phyloP scores from a whole-genome alignment of 345 rosid species.

The Citrus trifoliata region DNA sequence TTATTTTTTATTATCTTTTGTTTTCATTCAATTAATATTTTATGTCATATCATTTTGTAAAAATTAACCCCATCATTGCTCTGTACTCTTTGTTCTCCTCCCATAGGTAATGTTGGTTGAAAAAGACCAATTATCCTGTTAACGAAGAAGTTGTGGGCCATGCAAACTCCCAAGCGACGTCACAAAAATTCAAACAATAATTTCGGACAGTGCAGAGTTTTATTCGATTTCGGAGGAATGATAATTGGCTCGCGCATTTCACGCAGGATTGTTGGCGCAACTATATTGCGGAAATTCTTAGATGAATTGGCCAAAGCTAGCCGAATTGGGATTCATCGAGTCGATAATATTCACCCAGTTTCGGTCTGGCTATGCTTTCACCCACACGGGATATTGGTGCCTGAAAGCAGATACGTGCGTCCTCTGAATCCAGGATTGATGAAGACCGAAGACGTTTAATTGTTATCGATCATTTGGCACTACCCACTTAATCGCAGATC shows the following conservation, averaged over 20 bases:
- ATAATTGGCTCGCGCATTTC: slow-evolving; percentile 12
- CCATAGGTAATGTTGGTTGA: too few species aligned
- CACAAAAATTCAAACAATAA: neutral
- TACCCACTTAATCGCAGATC: neutral
- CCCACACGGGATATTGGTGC: neutral
- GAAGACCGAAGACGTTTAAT: neutral
- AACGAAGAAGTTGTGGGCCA: neutral
- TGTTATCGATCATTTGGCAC: neutral
- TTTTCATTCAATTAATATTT: too few species aligned
- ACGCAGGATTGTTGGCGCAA: slow-evolving; percentile 18
- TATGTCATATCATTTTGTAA: too few species aligned
- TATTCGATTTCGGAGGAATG: slow-evolving; percentile 20
- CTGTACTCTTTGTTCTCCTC: too few species aligned
- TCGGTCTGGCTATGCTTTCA: neutral
- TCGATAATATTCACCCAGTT: neutral
- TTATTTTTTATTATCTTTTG: too few species aligned
- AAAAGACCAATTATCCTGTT: too few species aligned
- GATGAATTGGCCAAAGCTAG: slow-evolving; percentile 10
- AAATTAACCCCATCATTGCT: too few species aligned
- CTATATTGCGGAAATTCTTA: neutral
- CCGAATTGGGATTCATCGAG: neutral
- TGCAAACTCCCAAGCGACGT: too few species aligned
- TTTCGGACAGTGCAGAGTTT: neutral
- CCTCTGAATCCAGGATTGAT: neutral
- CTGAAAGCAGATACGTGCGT: neutral